Evolutionary conservation across 1,284 basidiomycete species (phyloP).

Genomic region (Termitomyces sp.): DNA sequence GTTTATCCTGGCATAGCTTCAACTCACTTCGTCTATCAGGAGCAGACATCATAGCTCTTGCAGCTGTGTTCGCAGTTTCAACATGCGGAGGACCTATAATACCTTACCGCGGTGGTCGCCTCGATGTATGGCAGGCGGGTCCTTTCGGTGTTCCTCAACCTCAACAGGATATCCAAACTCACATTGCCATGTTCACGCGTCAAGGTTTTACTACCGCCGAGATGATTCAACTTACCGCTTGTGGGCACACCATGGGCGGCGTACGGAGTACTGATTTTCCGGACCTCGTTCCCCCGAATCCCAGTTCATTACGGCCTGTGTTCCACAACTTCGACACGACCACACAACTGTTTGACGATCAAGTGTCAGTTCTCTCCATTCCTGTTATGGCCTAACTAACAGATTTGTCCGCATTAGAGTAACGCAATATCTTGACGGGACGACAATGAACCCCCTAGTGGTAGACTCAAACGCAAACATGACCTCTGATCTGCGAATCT

Average conservation of each 20-base stretch:
- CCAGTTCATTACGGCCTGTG: slow-evolving; percentile 10
- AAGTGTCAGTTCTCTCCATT: slow-evolving; percentile 12
- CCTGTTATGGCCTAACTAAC: background rate
- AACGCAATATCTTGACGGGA: slow-evolving; percentile 26
- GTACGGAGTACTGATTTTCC: slow-evolving; percentile 30
- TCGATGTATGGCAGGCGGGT: slow-evolving; percentile 25
- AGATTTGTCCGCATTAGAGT: slow-evolving; percentile 18
- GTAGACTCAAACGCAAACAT: slow-evolving; percentile 23
- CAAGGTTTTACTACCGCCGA: slow-evolving; percentile 26
- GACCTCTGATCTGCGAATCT: slow-evolving; percentile 27
- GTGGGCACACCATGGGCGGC: slow-evolving; percentile 30
- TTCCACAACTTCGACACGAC: slow-evolving; percentile 24
- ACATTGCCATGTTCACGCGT: slow-evolving; percentile 22
- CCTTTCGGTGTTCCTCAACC: slow-evolving; percentile 28
- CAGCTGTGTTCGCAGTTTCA: slow-evolving; percentile 23
- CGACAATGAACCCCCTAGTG: slow-evolving; percentile 26
- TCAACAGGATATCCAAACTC: slow-evolving; percentile 23
- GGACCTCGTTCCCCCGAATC: slow-evolving; percentile 19
- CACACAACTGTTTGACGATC: slow-evolving; percentile 20
- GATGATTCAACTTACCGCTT: slow-evolving; percentile 31
- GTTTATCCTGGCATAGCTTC: background rate
- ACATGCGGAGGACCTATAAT: slow-evolving; percentile 29
- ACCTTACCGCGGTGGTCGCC: slow-evolving; percentile 27
- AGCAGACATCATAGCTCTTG: slow-evolving; percentile 27
- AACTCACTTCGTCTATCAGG: slow-evolving; percentile 14